Conservation (phyloP, 148 eudicot species). For the Persicaria tinctoria region DNA sequence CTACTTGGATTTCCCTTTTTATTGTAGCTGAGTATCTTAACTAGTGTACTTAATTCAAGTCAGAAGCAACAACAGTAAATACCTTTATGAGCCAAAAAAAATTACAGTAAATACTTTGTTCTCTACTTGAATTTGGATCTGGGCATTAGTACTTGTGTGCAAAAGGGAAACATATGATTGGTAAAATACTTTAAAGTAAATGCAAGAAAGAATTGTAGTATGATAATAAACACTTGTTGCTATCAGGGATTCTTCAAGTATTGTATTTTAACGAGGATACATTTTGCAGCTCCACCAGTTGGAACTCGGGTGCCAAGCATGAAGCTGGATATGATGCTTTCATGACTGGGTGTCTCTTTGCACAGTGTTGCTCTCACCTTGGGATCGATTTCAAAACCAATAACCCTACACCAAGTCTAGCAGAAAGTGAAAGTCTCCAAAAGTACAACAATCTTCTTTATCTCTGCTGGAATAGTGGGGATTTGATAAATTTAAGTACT, state of each 20-base stretch:
- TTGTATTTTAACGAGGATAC: background rate
- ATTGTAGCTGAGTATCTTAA: background rate
- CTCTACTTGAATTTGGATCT: background rate
- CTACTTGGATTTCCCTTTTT: slow-evolving; percentile 11
- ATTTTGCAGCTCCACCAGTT: slow-evolving; percentile 61
- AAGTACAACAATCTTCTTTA: slow-evolving; percentile 64
- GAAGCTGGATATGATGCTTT: slow-evolving; percentile 99
- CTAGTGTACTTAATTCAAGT: background rate
- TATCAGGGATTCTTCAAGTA: background rate
- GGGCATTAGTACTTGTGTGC: background rate
- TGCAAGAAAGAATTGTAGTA: background rate
- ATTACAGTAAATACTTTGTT: background rate
- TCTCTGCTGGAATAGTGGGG: slow-evolving; percentile 78
- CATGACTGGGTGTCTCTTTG: slow-evolving; percentile 95
- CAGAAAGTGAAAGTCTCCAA: slow-evolving; percentile 51
- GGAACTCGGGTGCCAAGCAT: slow-evolving; percentile 96
- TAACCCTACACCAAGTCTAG: slow-evolving; percentile 24
- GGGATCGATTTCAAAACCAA: slow-evolving; percentile 37
- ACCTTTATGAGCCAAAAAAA: background rate
- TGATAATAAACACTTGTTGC: background rate
- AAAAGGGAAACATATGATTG: background rate
- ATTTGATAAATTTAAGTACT: slow-evolving; percentile 60
- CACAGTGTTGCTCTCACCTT: slow-evolving; percentile 66
- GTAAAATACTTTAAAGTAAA: background rate
- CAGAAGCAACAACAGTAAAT: background rate